Base-by-base conservation (phyloP, 148 eudicot species). In the Vaccinium myrtillus region DNA sequence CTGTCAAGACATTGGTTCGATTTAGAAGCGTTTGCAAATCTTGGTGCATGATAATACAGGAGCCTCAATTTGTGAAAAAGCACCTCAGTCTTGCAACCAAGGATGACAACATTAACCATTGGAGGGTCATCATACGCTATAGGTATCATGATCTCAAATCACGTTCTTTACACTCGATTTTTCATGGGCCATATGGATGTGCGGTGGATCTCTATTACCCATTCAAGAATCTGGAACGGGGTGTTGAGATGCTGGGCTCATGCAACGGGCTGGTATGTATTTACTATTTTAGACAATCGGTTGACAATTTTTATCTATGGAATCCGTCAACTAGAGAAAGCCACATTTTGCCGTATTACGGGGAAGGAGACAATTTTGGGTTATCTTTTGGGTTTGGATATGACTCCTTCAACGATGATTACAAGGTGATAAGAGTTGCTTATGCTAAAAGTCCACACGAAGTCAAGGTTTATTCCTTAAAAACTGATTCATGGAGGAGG, bases 391-490 rank as follows among this genome's bases (percentile, higher is more conserved):
- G 77, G 4, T 74, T 74, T 74, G 77, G 77, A 74, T 74, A 74
- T 74, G 77, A 74, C 50, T 39, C 77, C 51, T 74, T n/a, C 51
- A 39, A 74, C 39, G 77, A 74, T 74, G 77, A 74, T 74, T 74
- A 74, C 77, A 74, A 74, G 77, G 77, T 74, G 77, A 8, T 74
- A 36, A 74, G 77, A 46, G 50, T 74, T 39, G 77, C 49, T 74
- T 74, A 5, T 39, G 23, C 77, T 18, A 36, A 36, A 16, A 50
- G 50, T 36, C n/a, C 50, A 39, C 50, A 39, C 3, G 51, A 74
- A 74, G 77, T 74, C 15, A 74, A 39, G 77, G 50, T 74, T 74
- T 74, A 74, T 74, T 74, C 77, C 77, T 74, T 74, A 74, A 74
- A 21, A 46, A 74, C 51, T 39, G 50, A 74, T 74, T 74, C 51